Percentiles rank a stretch among this genome's conserved stretches.
These are phyloP conservation scores for Rhytidiadelphus loreus DNA, from an alignment of 225 moss, liverwort and hornwort species.

Conservation along the genomic window DNA sequence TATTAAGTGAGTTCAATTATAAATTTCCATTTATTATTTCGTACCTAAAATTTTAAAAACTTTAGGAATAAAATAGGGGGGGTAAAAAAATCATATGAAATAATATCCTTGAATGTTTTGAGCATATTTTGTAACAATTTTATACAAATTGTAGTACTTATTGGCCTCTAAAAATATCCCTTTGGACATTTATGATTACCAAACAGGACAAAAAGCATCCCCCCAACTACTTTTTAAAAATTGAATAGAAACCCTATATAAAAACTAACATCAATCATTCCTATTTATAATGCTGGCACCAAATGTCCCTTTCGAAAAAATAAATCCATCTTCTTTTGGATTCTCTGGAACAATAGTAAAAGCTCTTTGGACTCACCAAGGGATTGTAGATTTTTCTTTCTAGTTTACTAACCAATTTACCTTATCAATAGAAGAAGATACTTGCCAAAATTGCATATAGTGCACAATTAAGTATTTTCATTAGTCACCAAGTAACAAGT, in stretches of 20 bases:
- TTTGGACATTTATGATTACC: neutral
- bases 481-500: neutral
- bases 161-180: neutral
- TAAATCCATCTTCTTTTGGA: accelerated
- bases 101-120: neutral
- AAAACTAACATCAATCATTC: neutral
- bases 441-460: neutral
- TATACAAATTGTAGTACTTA: neutral
- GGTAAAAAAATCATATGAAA: neutral
- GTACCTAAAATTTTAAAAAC: neutral
- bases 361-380: neutral
- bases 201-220: neutral
- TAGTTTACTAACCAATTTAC: neutral
- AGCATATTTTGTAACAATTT: neutral
- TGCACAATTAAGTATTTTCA: neutral
- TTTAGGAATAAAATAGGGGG: accelerated
- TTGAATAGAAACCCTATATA: neutral
- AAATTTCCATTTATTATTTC: neutral
- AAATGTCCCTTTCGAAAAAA: neutral
- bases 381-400: neutral
- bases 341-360: neutral
- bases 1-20: neutral
- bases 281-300: neutral
- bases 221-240: accelerated
- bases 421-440: neutral